Evolutionary conservation across 805 yeast species (phyloP), one percentile per base, ranked within the genome.

Genomic region (Starmerella powellii): DNA sequence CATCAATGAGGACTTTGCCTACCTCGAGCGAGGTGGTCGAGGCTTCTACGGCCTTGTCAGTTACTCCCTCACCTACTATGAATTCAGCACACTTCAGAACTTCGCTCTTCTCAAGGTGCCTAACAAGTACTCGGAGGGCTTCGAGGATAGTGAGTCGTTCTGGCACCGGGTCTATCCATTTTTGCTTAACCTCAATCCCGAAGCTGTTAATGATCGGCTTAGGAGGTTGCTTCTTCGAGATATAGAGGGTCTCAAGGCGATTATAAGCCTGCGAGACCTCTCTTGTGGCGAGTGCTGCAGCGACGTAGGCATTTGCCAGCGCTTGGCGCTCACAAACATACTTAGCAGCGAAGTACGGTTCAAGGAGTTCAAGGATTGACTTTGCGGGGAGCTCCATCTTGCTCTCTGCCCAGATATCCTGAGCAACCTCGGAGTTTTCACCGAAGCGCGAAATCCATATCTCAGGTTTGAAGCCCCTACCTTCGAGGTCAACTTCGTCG

Each of bases 391-490:
- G 56, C n/a, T 49, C 46, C 79, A 76, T 49, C 2, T 65, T 64
- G 57, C 76, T 83, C 51, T 86, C 95, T 27, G 74, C 71, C 96
- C 96, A 91, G 45, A 91, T 82, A 1, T 88, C 78, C 16, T 63
- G 61, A 0, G 96, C 95, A 15, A 79, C 54, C 20, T 74, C 78
- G 15, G 69, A 70, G 23, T 24, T 41, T 38, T 78, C 85, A 57
- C 86, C 95, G 57, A 79, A 85, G 45, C 73, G 68, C 19, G 82
- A 71, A 44, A 91, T 76, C 76, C 82, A 87, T 18, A 91, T 62
- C 58, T 87, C 94, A 43, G 73, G 72, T 2, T 78, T 69, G 55
- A 68, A 74, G 2, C 60, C 59, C 49, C 67, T 51, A 33, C 68
- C 73, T 3, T 56, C 47, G 2, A 67, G 63, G 2, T 72, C 67